Percentiles rank a stretch among this genome's conserved stretches.
Conservation (phyloP, 345 rosid species). For the Triadica sebifera region DNA sequence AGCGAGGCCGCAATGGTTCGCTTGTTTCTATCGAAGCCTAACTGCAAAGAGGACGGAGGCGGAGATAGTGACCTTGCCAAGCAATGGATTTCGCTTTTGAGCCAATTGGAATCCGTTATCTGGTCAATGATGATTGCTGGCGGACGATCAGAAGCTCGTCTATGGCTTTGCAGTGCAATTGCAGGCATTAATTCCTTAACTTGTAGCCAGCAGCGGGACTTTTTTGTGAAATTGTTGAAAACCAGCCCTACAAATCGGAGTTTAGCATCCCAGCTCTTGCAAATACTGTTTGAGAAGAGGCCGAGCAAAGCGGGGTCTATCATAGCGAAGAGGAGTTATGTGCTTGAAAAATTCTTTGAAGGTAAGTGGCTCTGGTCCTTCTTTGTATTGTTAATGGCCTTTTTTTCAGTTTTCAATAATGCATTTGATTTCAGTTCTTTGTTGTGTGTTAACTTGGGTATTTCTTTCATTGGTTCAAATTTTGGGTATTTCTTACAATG, state of each 20-base stretch:
- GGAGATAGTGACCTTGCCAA: conserved; percentile 30
- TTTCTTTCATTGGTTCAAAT: background rate
- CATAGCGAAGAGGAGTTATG: conserved; percentile 55
- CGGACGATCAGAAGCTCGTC: conserved; percentile 75
- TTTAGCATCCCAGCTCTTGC: conserved; percentile 63
- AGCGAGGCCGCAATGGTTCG: conserved; percentile 33
- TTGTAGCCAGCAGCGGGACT: conserved; percentile 42
- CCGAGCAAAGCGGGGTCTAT: conserved; percentile 52
- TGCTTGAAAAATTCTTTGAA: conserved; percentile 73
- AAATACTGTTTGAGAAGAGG: conserved; percentile 52
- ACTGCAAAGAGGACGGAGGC: conserved; percentile 20
- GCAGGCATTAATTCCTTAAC: conserved; percentile 41
- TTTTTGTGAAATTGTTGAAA: conserved; percentile 58
- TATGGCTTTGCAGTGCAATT: conserved; percentile 73
- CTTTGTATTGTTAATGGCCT: background rate
- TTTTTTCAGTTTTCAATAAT: background rate
- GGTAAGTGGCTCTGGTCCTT: conserved; percentile 33
- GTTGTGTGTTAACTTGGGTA: background rate
- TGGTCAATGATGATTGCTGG: conserved; percentile 54
- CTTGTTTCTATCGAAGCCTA: conserved; percentile 52
- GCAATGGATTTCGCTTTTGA: conserved; percentile 43
- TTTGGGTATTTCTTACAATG: background rate
- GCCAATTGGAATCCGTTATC: conserved; percentile 48
- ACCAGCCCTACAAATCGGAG: conserved; percentile 36
- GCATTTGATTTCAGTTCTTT: background rate